Evolutionary conservation across 23 red algal species (phyloP).

Genomic region (Gracilariopsis chorda): DNA sequence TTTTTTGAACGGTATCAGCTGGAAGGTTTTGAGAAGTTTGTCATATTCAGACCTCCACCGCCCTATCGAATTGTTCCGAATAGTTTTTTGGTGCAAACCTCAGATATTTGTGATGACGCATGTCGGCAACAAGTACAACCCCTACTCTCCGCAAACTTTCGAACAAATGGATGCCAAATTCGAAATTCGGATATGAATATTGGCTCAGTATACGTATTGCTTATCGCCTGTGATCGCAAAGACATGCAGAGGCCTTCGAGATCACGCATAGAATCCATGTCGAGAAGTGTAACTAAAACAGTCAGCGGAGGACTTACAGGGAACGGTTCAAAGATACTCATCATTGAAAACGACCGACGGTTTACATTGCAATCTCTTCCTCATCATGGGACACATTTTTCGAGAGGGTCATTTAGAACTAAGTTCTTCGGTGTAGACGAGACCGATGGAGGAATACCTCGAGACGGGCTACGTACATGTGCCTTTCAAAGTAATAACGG

Average conservation of each 20-base stretch:
- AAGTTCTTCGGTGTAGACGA: conserved; percentile 9
- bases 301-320: neutral
- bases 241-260: neutral
- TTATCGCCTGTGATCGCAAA: neutral
- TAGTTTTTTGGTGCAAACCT: neutral
- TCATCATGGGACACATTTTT: too few relatives aligned
- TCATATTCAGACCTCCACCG: too few relatives aligned
- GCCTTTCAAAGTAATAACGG: conserved; percentile 2
- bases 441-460: conserved; percentile 12
- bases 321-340: neutral
- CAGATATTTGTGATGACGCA: neutral
- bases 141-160: neutral
- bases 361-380: neutral
- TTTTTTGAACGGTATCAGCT: too few relatives aligned
- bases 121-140: neutral
- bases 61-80: neutral
- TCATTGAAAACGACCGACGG: neutral
- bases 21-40: too few relatives aligned
- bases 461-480: conserved; percentile 6
- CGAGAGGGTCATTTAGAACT: neutral
- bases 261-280: neutral
- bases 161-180: neutral
- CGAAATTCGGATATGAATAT: neutral
- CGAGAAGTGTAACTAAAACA: neutral
- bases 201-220: neutral